Base-by-base conservation (phyloP, 169 alveolate genomes). In the Toxoplasma gondii region DNA sequence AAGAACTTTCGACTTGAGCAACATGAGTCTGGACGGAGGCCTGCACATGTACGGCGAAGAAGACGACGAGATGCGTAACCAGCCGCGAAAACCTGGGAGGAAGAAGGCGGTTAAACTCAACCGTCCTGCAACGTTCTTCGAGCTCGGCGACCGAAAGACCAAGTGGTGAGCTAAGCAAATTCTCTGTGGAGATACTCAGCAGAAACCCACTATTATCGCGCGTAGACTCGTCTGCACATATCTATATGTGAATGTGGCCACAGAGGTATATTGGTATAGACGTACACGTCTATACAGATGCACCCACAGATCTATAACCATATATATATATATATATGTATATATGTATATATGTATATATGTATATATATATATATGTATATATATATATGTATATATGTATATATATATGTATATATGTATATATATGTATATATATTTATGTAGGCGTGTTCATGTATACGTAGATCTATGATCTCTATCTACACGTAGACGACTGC, bases 81-180 rank as follows among this genome's bases (percentile, higher is more conserved):
- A n/a, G 36, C 91, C 91, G 69, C 80, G 92, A 80, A 91, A 74
- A 7, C 88, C 96, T 5, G 97, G 92, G 31, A 45, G 92, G 58
- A 96, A 95, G 84, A 91, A 86, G 74, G 93, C 74, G 78, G 96
- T 80, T 31, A 96, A 94, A n/a, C 31, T 74, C 80, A 82, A 82
- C 12, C 95, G 95, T 17, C 87, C 98, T 7, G 93, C 34, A 53
- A 88, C 96, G 53, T 96, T 96, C 95, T 93, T 97, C 87, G 98
- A 97, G 38, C 96, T 97, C 70, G 98, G 98, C 88, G 98, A 97
- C 92, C 87, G 98, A 88, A 97, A 96, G 87, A 97, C 98, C 90
- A 97, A 97, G 95, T 97, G 98, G 98, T 95, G 96, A 93, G 96
- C 96, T 53, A 97, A 96, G 90, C 93, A 95, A 36, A 90, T 93